Conservation (phyloP, 2,329 filamentous ascomycete species). For the Trichothecium roseum region DNA sequence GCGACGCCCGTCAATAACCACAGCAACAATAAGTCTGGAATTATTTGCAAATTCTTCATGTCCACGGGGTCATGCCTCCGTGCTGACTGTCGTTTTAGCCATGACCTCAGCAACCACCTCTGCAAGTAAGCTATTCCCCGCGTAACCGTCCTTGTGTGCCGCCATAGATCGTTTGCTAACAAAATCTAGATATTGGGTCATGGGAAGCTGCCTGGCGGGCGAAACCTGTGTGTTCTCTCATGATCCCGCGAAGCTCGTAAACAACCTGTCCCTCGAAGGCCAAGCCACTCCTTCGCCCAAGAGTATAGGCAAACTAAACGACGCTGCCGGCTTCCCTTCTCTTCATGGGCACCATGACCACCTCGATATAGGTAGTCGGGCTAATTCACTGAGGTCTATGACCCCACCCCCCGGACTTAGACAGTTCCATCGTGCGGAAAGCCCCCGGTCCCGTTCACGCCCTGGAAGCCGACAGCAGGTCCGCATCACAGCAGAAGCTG, state of each 20-base stretch:
- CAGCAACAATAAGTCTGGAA: slow-evolving; percentile 67
- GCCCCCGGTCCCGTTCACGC: slow-evolving; percentile 66
- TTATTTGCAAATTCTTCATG: slow-evolving; percentile 95
- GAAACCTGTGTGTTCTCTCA: slow-evolving; percentile 95
- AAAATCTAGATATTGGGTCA: slow-evolving; percentile 72
- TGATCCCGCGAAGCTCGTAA: slow-evolving; percentile 79
- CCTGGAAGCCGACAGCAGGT: slow-evolving; percentile 67
- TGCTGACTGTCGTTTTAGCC: slow-evolving; percentile 93
- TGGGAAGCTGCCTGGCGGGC: slow-evolving; percentile 88
- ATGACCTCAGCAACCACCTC: slow-evolving; percentile 88
- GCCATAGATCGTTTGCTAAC: no score
- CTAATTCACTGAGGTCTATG: slow-evolving; percentile 15
- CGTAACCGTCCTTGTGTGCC: slow-evolving; percentile 3
- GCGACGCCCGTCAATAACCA: slow-evolving; percentile 50
- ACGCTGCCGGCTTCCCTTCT: slow-evolving; percentile 70
- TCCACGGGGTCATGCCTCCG: slow-evolving; percentile 91
- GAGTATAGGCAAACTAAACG: slow-evolving; percentile 56
- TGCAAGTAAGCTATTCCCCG: slow-evolving; percentile 73
- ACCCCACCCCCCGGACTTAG: slow-evolving; percentile 64
- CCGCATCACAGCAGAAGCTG: slow-evolving; percentile 51
- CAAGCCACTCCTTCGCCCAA: slow-evolving; percentile 53
- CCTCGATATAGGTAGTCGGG: slow-evolving; percentile 30
- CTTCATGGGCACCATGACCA: slow-evolving; percentile 54
- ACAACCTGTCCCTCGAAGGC: slow-evolving; percentile 66
- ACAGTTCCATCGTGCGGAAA: slow-evolving; percentile 47